Evolutionary conservation across 2,329 filamentous ascomycete genomes (phyloP), one percentile per base, ranked within the genome.

Genomic region (Stemphylium beticola): DNA sequence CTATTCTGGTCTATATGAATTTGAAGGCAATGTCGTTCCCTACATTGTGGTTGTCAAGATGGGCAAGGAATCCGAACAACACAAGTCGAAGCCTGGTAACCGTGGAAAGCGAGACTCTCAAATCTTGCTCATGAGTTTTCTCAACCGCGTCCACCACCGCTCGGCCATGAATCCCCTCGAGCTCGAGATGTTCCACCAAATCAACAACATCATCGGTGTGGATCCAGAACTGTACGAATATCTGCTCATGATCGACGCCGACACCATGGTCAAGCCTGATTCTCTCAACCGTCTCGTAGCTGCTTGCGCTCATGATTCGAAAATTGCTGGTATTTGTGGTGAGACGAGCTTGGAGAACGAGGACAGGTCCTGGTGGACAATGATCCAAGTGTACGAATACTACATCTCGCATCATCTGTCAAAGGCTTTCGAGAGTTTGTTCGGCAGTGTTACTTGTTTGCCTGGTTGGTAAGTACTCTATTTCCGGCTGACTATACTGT

Each of bases 381-480:
- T 99, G 95, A 99, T 99, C 70, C 95, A 99, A 76, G 95, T 99
- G 62, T 99, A 99, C 79, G 95, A 99, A 76, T 99, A 99, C 82
- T 99, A 93, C 76, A 99, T 99, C 72, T 98, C 95, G 26, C 95
- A 99, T 82, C 90, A 99, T 77, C 80, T 99, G 74, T 83, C 95
- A 49, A 99, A 99, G 81, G 92, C 95, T 58, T 99, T 99, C 73
- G 95, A 99, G 76, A 97, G 92, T 57, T 85, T 99, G 57, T 99
- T 99, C 72, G 95, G 93, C 72, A 96, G 92, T 76, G 95, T 99
- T 57, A 99, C 95, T 55, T 99, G 95, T 88, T 87, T 99, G 81
- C 95, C 95, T 62, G 95, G 95, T 85, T 99, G 95, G 93, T 97
- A 86, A 81, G 91, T 87, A 49, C 3, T 29, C 4, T 18, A 12